phyloP scores from a whole-genome alignment of 1,139 yeast genomes.

The Candida tetrigidarum region DNA sequence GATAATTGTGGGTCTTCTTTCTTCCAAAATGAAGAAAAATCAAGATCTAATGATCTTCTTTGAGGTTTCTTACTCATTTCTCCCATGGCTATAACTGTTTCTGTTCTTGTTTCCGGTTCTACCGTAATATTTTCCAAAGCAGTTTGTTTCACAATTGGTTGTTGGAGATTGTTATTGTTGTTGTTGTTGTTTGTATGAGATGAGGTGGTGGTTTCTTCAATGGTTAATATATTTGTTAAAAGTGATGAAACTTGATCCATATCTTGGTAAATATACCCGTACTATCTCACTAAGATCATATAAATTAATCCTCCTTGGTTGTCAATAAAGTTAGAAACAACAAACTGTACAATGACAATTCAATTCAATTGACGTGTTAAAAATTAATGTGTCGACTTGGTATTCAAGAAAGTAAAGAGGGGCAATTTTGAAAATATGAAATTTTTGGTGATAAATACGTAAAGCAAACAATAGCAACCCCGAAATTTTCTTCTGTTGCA shows the following conservation, averaged over 20 bases:
- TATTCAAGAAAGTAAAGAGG: no score
- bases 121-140: not conserved
- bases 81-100: not conserved
- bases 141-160: not conserved
- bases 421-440: no score
- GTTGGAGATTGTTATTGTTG: not conserved
- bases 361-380: no score
- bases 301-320: not conserved
- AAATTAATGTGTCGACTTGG: no score
- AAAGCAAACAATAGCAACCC: no score
- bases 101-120: not conserved
- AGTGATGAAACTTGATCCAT: constrained; percentile 38
- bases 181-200: not conserved
- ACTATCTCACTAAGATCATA: not conserved
- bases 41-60: constrained; percentile 19
- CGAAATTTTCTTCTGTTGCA: no score
- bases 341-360: no score
- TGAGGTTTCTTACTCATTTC: constrained; percentile 10
- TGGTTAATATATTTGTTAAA: constrained; percentile 31
- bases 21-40: constrained; percentile 23
- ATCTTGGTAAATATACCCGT: not conserved
- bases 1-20: constrained; percentile 7
- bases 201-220: constrained; percentile 18
- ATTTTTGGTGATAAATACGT: no score
- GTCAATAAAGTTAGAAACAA: no score